A percentile compares a stretch with the other conserved stretches of the same genome.
Evolutionary conservation across 192 early-diverging fungal species (phyloP).

Genomic region (Gigaspora rosea): DNA sequence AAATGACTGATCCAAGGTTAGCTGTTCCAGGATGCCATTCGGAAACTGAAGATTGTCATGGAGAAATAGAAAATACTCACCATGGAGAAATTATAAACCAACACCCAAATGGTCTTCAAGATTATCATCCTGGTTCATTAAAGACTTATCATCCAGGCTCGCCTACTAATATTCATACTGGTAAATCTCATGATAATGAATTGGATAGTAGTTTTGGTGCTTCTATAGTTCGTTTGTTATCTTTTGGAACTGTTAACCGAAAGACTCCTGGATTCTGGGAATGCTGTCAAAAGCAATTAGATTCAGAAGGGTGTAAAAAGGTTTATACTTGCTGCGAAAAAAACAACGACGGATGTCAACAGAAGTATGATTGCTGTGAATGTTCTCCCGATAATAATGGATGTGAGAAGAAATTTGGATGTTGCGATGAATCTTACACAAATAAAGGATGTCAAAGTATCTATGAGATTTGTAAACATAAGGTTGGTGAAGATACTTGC

Average conservation of each 20-base stretch:
- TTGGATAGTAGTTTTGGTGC: not conserved
- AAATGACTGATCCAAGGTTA: constrained; percentile 22
- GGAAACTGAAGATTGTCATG: not conserved
- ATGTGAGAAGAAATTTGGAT: not conserved
- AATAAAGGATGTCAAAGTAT: not conserved
- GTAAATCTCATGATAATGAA: too few relatives aligned
- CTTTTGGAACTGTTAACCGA: not conserved
- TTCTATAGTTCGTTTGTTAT: not conserved
- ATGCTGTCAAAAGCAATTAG: not conserved
- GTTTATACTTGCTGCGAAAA: constrained; percentile 18
- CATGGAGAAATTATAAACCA: not conserved
- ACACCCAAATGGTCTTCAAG: not conserved
- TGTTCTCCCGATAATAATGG: not conserved
- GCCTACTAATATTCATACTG: too few relatives aligned
- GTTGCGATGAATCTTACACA: not conserved
- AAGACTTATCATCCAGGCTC: too few relatives aligned
- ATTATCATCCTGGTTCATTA: too few relatives aligned
- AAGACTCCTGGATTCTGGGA: not conserved
- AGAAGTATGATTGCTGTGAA: too few relatives aligned
- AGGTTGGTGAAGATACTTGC: not conserved
- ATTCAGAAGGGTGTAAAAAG: not conserved
- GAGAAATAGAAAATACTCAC: not conserved
- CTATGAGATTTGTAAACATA: not conserved
- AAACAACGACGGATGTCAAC: not conserved
- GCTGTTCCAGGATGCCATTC: not conserved